These are phyloP conservation scores for Russula vinacea DNA, from an alignment of 768 basidiomycete genomes.

Conservation along the genomic window DNA sequence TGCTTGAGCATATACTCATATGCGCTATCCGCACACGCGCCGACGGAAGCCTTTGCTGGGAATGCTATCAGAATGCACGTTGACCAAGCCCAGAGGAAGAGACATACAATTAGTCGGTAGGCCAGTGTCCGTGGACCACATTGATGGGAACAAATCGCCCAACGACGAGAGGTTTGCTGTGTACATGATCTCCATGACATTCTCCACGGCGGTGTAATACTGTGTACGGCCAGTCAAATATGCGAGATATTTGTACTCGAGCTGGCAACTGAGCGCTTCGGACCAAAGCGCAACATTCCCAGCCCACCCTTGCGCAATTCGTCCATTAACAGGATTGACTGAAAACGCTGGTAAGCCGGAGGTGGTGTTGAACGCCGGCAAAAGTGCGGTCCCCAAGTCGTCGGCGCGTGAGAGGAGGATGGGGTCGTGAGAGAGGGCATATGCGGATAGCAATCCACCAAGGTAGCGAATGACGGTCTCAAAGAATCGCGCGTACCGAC, in stretches of 20 bases:
- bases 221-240: constrained; percentile 69
- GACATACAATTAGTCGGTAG: constrained; percentile 46
- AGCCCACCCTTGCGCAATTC: constrained; percentile 34
- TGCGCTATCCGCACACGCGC: constrained; percentile 66
- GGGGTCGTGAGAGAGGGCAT: constrained; percentile 65
- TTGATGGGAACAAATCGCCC: constrained; percentile 57
- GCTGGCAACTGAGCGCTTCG: constrained; percentile 76
- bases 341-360: constrained; percentile 69
- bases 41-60: constrained; percentile 48
- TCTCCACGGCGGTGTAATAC: constrained; percentile 56
- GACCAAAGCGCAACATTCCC: constrained; percentile 47
- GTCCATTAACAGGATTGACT: constrained; percentile 58
- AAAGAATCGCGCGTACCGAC: constrained; percentile 58
- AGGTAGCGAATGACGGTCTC: constrained; percentile 90
- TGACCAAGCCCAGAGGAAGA: background rate
- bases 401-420: constrained; percentile 68
- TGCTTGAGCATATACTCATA: constrained; percentile 80
- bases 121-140: constrained; percentile 50
- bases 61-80: constrained; percentile 33
- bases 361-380: constrained; percentile 67
- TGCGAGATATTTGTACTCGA: constrained; percentile 87
- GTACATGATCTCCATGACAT: constrained; percentile 49
- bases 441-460: constrained; percentile 73
- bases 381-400: constrained; percentile 69
- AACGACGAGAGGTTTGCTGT: constrained; percentile 43